Conservation (phyloP, 805 yeast genomes). For the Saturnispora gosingensis region DNA sequence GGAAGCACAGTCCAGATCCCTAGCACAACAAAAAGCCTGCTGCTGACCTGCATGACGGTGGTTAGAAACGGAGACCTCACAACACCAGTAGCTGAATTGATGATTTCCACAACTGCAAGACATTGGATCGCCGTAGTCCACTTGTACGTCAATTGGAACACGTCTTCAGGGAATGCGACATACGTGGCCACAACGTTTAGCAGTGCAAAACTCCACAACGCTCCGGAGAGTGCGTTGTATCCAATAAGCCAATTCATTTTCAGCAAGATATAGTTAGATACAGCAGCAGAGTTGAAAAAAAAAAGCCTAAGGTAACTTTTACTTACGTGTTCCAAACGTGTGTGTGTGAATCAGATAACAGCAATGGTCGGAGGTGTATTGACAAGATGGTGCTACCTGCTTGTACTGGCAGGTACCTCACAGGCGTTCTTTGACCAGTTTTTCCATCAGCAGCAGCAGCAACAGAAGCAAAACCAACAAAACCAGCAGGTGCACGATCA, state of each 20-base stretch:
- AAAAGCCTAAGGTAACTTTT: not conserved
- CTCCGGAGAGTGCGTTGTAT: constrained; percentile 27
- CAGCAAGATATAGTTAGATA: not conserved
- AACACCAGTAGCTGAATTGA: constrained; percentile 67
- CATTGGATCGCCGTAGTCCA: constrained; percentile 64
- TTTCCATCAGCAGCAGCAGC: constrained; percentile 17
- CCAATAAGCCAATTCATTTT: constrained; percentile 22
- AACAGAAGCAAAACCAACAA: constrained; percentile 28
- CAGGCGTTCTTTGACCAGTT: constrained; percentile 19
- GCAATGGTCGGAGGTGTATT: not conserved
- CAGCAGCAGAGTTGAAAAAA: not conserved
- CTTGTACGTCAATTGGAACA: constrained; percentile 49
- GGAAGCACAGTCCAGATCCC: constrained; percentile 79
- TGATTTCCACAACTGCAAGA: constrained; percentile 70
- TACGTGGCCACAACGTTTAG: constrained; percentile 20
- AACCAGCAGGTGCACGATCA: constrained; percentile 32
- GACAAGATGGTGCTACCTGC: not conserved
- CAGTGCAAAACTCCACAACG: constrained; percentile 26
- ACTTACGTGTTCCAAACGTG: not conserved
- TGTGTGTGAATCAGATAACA: not conserved
- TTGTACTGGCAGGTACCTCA: not conserved
- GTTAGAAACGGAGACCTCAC: constrained; percentile 83
- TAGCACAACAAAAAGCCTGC: constrained; percentile 72
- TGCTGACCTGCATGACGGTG: constrained; percentile 78
- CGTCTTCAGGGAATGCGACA: constrained; percentile 42